Conservation (phyloP, 192 early-diverging fungal species). For the Podila minutissima region DNA sequence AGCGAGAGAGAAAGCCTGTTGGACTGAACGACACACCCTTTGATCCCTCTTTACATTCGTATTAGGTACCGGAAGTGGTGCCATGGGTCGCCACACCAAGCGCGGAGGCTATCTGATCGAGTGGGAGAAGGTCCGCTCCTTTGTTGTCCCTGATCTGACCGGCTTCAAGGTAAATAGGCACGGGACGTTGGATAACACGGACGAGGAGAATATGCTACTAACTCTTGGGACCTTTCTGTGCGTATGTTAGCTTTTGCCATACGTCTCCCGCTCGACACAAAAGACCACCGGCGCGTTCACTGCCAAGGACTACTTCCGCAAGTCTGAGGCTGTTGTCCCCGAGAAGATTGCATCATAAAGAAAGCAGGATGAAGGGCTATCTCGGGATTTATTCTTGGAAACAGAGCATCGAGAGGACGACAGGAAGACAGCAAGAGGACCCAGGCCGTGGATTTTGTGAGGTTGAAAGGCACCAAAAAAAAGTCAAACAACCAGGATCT, state of each 20-base stretch:
- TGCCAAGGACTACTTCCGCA: constrained; percentile 50
- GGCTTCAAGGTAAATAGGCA: constrained; percentile 53
- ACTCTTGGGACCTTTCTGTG: not conserved
- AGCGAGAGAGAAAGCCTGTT: not conserved
- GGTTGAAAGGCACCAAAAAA: no score
- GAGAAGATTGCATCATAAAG: constrained; percentile 43
- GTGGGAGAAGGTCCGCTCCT: constrained; percentile 67
- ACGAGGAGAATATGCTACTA: not conserved
- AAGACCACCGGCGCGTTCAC: constrained; percentile 57
- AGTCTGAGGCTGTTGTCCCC: constrained; percentile 14
- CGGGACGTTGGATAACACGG: not conserved
- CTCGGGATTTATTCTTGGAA: no score
- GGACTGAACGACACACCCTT: not conserved
- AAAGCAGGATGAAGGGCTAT: not conserved
- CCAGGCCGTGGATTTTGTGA: no score
- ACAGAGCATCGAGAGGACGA: no score
- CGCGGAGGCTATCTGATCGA: constrained; percentile 69
- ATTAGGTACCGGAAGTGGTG: constrained; percentile 66
- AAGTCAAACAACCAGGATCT: no score
- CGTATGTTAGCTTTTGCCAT: constrained; percentile 41
- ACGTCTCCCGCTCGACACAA: constrained; percentile 53
- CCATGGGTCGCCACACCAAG: constrained; percentile 72
- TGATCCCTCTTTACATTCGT: no score
- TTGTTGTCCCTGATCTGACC: constrained; percentile 68
- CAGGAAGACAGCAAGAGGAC: no score